Base-by-base conservation (phyloP, 2,329 filamentous ascomycete genomes). In the Lasiodiplodia citricola region DNA sequence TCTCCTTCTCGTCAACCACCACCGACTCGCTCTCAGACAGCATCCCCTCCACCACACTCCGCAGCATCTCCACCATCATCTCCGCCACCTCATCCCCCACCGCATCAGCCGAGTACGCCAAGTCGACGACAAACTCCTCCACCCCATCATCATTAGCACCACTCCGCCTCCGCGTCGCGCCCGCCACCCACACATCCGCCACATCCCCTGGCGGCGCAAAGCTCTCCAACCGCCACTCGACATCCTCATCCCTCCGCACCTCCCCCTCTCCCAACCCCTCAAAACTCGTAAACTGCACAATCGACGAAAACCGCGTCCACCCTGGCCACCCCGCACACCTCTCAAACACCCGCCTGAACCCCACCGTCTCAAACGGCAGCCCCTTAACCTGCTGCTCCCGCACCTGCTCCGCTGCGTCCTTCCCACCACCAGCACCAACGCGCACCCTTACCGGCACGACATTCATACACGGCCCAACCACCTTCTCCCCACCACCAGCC, bases 241-340 rank as follows among this genome's bases (percentile, higher is more conserved):
- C 23, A 11, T n/a, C 47, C 4, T 3, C n/a, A n/a, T 8, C 47
- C 6, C 14, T 8, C 8, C 2, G 13, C 0, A 25, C 51, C 51
- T 23, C 51, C 8, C 23, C 21, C 10, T 54, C 51, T 2, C 23
- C n/a, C 23, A 25, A 16, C 21, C 23, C 51, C 21, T 23, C 51
- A 14, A 54, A 54, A 25, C 25, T 54, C 21, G 23, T 54, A 56
- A 78, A 76, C 66, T 78, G 77, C 0, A 79, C 69, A 2, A 79
- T 74, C 58, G 73, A 76, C 16, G 74, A 75, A 68, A 78, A 79
- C 56, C 75, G 76, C 25, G 76, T 77, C 76, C 76, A 78, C 57
- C 76, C 75, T 4, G 77, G 77, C 77, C 77, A 79, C 35, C 78
- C 75, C 0, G 77, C 78, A 67, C 77, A 79, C 65, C 77, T 73